phyloP scores from a whole-genome alignment of 495 filamentous ascomycete species.

The Rusavskia elegans region DNA sequence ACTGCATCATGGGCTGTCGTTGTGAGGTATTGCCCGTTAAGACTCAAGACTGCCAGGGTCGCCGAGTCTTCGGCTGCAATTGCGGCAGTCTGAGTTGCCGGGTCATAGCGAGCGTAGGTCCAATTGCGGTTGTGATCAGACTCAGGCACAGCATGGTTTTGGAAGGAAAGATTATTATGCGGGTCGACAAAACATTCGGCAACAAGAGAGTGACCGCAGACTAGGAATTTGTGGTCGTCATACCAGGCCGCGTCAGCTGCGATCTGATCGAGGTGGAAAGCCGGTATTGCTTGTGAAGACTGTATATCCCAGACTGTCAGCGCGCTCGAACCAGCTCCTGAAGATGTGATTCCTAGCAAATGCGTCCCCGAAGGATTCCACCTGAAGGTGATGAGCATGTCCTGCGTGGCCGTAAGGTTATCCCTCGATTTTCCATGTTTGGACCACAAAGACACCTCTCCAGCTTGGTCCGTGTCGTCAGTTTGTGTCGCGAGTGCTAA shows the following conservation, averaged over 20 bases:
- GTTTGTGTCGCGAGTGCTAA: slow-evolving; percentile 55
- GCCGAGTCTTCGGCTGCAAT: slow-evolving; percentile 12
- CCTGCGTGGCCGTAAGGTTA: slow-evolving; percentile 29
- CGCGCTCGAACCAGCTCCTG: slow-evolving; percentile 23
- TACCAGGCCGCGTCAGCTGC: slow-evolving; percentile 45
- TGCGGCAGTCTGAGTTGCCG: slow-evolving; percentile 8
- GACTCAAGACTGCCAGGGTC: slow-evolving; percentile 5
- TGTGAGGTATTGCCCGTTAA: slow-evolving; percentile 1
- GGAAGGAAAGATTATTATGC: background rate
- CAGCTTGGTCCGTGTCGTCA: slow-evolving; percentile 29
- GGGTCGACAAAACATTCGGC: slow-evolving; percentile 13
- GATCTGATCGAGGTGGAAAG: slow-evolving; percentile 24
- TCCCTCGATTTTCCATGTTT: slow-evolving; percentile 39
- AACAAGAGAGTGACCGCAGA: slow-evolving; percentile 40
- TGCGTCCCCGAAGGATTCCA: slow-evolving; percentile 42
- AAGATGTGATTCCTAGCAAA: slow-evolving; percentile 39
- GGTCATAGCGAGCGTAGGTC: slow-evolving; percentile 9
- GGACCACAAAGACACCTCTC: slow-evolving; percentile 53
- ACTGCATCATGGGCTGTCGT: slow-evolving; percentile 25
- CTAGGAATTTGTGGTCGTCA: slow-evolving; percentile 36
- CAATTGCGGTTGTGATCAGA: slow-evolving; percentile 4
- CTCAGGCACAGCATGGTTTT: slow-evolving; percentile 1
- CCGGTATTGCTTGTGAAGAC: slow-evolving; percentile 7
- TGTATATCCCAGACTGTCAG: slow-evolving; percentile 13
- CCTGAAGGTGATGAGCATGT: slow-evolving; percentile 34